Percentiles rank a stretch among this genome's conserved stretches.
Evolutionary conservation across 2,329 filamentous ascomycete species (phyloP).

Genomic region (Septoria linicola): DNA sequence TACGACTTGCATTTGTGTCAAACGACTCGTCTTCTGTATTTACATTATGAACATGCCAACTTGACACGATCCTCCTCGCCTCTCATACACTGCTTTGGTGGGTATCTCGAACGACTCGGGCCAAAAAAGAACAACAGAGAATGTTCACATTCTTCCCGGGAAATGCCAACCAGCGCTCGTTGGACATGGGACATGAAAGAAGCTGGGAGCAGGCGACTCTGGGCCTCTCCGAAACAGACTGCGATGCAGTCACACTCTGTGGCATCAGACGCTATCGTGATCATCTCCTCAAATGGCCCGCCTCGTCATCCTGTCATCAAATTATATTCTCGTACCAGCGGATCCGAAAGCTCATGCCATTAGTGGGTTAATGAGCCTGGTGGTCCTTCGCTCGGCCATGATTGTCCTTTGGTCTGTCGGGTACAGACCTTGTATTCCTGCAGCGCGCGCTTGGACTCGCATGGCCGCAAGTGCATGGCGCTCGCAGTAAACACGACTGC

Average conservation of each 20-base stretch:
- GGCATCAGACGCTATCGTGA: too few relatives aligned
- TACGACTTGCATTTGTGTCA: too few relatives aligned
- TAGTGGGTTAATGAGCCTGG: conserved; percentile 37
- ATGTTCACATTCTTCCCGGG: too few relatives aligned
- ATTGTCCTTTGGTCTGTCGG: conserved; percentile 27
- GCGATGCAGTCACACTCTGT: not conserved
- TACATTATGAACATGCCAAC: too few relatives aligned
- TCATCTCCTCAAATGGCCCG: too few relatives aligned
- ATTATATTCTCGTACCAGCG: too few relatives aligned
- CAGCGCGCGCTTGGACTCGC: conserved; percentile 31
- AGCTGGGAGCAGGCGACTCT: not conserved
- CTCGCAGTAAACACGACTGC: conserved; percentile 78
- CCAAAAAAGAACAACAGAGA: too few relatives aligned
- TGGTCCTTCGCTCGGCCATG: conserved; percentile 38
- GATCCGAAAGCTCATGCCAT: conserved; percentile 27
- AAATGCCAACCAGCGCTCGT: conserved; percentile 11
- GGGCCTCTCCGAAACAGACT: not conserved
- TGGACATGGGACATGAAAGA: conserved; percentile 1
- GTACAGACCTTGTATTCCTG: conserved; percentile 14
- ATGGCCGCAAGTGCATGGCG: conserved; percentile 66
- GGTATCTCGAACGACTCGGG: too few relatives aligned
- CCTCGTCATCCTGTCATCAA: too few relatives aligned
- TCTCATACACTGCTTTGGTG: too few relatives aligned
- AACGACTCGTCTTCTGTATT: too few relatives aligned
- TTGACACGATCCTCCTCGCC: too few relatives aligned